A percentile compares a stretch with the other conserved stretches of the same genome.
Conservation (phyloP, 1,284 basidiomycete species). For the Boletus sp. region DNA sequence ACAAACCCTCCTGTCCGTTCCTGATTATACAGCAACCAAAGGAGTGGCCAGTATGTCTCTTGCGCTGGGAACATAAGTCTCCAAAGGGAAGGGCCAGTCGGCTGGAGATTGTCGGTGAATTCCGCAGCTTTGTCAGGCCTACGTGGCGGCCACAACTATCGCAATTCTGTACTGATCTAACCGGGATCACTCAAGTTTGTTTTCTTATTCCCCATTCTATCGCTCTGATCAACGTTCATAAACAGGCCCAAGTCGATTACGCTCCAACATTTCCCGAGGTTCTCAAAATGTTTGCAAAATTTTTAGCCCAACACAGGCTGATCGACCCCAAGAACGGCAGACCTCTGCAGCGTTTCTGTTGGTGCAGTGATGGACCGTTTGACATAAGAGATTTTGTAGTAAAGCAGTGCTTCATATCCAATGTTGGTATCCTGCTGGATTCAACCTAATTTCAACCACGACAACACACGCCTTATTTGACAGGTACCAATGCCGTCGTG, state of each 20-base stretch:
- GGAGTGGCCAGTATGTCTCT: conserved; percentile 87
- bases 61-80: conserved; percentile 74
- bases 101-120: conserved; percentile 72
- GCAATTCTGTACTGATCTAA: conserved; percentile 81
- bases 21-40: conserved; percentile 32
- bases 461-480: conserved; percentile 14
- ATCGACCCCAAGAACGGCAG: conserved; percentile 56
- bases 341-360: conserved; percentile 60
- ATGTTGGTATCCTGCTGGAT: conserved; percentile 44
- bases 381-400: conserved; percentile 83
- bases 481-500: conserved; percentile 68
- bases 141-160: conserved; percentile 81
- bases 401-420: conserved; percentile 84
- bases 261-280: conserved; percentile 77
- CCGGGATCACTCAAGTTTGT: conserved; percentile 87
- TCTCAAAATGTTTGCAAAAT: conserved; percentile 59
- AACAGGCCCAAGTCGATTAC: conserved; percentile 72
- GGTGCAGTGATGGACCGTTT: conserved; percentile 78
- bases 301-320: conserved; percentile 64
- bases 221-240: conserved; percentile 5
- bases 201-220: conserved; percentile 3
- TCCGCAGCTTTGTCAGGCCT: conserved; percentile 85
- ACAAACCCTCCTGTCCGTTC: conserved; percentile 25
- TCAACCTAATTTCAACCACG: conserved; percentile 27
- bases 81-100: conserved; percentile 48